Percentiles rank a stretch among this genome's conserved stretches.
These are phyloP conservation scores for Cytospora piceicola DNA, from an alignment of 2,329 filamentous ascomycete species.

Conservation along the genomic window DNA sequence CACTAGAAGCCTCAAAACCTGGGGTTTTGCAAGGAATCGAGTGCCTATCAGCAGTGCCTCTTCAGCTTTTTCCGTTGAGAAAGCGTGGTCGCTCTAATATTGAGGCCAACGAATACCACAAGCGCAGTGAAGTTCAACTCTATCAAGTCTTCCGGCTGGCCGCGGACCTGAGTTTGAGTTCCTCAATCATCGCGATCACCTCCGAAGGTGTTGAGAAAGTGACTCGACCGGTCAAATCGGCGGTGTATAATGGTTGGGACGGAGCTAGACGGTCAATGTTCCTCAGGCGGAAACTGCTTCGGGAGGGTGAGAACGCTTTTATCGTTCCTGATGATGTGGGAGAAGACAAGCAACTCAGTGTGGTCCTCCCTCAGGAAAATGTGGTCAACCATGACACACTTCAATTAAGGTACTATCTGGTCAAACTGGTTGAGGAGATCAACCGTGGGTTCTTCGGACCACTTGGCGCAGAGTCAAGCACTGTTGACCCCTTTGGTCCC, in stretches of 20 bases:
- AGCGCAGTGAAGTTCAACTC: constrained; percentile 44
- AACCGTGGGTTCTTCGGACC: constrained; percentile 15
- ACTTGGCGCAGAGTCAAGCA: not conserved
- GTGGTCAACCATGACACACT: constrained; percentile 3
- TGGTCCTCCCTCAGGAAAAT: not conserved
- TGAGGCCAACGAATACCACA: constrained; percentile 36
- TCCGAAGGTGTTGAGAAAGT: not conserved
- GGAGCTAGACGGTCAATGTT: constrained; percentile 9
- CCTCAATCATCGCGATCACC: constrained; percentile 36
- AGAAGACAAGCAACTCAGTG: constrained; percentile 5
- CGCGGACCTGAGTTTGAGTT: constrained; percentile 48
- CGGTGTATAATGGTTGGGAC: constrained; percentile 34
- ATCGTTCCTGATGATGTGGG: constrained; percentile 20
- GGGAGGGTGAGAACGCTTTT: constrained; percentile 19
- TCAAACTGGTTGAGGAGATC: constrained; percentile 23
- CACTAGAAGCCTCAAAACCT: not conserved
- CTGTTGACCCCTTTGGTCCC: constrained; percentile 1
- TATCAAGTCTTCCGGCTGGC: constrained; percentile 52
- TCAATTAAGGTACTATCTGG: constrained; percentile 12
- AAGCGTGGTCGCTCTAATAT: not conserved
- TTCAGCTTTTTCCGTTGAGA: constrained; percentile 6
- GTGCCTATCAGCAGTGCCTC: constrained; percentile 22
- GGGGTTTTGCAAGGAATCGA: constrained; percentile 10
- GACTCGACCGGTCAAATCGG: not conserved
- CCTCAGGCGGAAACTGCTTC: constrained; percentile 21